Conservation (phyloP, 306 rosid species). For the Cajanus cajan region DNA sequence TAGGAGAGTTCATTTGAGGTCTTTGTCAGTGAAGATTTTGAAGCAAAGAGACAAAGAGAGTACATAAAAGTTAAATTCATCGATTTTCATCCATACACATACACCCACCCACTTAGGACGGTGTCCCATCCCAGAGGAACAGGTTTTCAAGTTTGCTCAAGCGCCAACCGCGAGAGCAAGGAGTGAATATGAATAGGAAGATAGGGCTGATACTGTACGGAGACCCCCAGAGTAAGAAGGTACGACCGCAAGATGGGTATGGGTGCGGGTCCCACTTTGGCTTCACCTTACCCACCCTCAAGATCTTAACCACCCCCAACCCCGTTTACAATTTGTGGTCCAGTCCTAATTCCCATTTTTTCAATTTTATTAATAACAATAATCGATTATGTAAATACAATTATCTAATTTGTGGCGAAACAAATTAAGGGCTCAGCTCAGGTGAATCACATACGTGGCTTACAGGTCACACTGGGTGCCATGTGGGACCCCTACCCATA, state of each 20-base stretch:
- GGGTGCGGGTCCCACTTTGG: slow-evolving; percentile 40
- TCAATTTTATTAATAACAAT: too few relatives aligned
- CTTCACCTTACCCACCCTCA: slow-evolving; percentile 35
- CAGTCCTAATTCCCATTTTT: too few relatives aligned
- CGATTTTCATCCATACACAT: not conserved
- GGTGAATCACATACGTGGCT: slow-evolving; percentile 34
- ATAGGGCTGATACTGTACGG: slow-evolving; percentile 10
- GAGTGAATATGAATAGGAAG: not conserved
- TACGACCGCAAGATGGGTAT: slow-evolving; percentile 19
- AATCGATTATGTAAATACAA: too few relatives aligned
- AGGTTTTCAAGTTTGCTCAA: not conserved
- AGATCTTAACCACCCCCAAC: slow-evolving; percentile 70
- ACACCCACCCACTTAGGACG: slow-evolving; percentile 29
- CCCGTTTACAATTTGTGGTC: slow-evolving; percentile 42
- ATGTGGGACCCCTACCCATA: slow-evolving; percentile 26
- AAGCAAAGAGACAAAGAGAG: not conserved
- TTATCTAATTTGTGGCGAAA: not conserved
- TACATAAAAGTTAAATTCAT: not conserved
- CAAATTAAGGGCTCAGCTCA: not conserved
- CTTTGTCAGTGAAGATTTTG: not conserved
- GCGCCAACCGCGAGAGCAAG: slow-evolving; percentile 27
- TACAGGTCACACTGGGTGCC: slow-evolving; percentile 11
- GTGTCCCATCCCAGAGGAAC: slow-evolving; percentile 38
- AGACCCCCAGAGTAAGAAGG: not conserved
- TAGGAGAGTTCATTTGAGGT: not conserved